Evolutionary conservation across 306 rosid genomes (phyloP), one percentile per base, ranked within the genome.

Genomic region (Pterocarpus macrocarpus): DNA sequence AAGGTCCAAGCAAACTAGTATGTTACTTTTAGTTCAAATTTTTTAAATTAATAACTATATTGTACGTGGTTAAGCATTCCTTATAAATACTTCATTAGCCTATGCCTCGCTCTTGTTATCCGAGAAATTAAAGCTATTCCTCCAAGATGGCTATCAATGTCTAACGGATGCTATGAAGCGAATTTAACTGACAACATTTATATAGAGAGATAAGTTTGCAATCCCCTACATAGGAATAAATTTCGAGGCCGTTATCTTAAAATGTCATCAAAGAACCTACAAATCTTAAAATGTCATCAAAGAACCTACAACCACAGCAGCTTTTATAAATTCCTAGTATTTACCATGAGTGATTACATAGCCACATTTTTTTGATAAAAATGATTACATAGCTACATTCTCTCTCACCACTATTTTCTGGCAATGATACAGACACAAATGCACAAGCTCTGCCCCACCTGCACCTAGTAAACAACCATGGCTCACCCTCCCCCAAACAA

Each of bases 281-380:
- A 69, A 36, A n/a, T n/a, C n/a, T n/a, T 58, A 45, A 69, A 15
- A 17, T 59, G 16, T 7, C 34, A 57, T 61, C 64, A 43, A 14
- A 68, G n/a, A 80, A 77, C 55, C 70, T 56, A 16, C 49, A 69
- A 36, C 13, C 28, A 67, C 32, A 44, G 13, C 53, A 14, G 43
- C n/a, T 58, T 30, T 28, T 8, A 47, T 81, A 22, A 73, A 56
- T 57, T 17, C 0, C 28, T 32, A 64, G 28, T 43, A 33, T 13
- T n/a, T 34, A 44, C 3, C 17, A 6, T 16, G 66, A 50, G 49
- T 22, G 28, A 22, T 63, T 10, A 53, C 22, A 16, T 17, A 5
- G 16, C 17, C 15, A 32, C n/a, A 15, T 35, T 16, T 22, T 22
- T 22, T 22, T 22, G 28, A 22, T 22, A 22, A 22, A 22, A 22